Conservation (phyloP, 2,329 filamentous ascomycete genomes). For the Trichoderma harzianum region DNA sequence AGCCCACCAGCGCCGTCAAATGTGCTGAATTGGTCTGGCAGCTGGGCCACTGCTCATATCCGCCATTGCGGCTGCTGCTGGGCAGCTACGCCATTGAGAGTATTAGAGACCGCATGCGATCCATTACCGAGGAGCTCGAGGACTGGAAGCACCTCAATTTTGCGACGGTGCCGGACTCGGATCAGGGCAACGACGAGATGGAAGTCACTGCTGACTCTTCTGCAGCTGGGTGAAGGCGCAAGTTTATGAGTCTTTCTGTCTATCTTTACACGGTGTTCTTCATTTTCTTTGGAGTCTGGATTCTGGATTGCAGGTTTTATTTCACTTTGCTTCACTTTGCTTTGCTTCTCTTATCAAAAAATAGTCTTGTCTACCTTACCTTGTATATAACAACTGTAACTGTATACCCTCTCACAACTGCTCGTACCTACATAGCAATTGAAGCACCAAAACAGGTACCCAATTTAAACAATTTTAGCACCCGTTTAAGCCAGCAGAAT, state of each 20-base stretch:
- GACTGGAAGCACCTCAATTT: conserved; percentile 89
- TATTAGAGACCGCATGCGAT: conserved; percentile 82
- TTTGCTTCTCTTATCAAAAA: neutral
- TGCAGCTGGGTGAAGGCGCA: neutral
- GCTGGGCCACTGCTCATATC: conserved; percentile 90
- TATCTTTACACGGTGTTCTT: neutral
- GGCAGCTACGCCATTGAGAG: conserved; percentile 96
- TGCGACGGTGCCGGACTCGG: conserved; percentile 28
- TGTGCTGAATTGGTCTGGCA: conserved; percentile 94
- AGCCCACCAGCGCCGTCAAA: conserved; percentile 89
- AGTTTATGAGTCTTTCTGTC: neutral
- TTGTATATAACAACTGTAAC: neutral
- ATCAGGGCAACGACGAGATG: conserved; percentile 1
- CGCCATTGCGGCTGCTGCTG: conserved; percentile 78
- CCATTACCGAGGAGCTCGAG: conserved; percentile 91
- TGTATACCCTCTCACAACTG: neutral
- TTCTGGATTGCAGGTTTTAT: neutral
- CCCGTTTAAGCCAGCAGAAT: neutral
- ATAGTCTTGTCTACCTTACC: neutral
- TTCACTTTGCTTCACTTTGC: neutral
- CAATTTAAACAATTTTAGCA: neutral
- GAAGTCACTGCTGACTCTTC: neutral
- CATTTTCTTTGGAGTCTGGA: neutral
- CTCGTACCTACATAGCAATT: neutral
- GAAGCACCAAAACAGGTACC: neutral